Percentiles rank a stretch among this genome's conserved stretches.
Evolutionary conservation across 306 rosid genomes (phyloP).

Genomic region (Quercus gilva): DNA sequence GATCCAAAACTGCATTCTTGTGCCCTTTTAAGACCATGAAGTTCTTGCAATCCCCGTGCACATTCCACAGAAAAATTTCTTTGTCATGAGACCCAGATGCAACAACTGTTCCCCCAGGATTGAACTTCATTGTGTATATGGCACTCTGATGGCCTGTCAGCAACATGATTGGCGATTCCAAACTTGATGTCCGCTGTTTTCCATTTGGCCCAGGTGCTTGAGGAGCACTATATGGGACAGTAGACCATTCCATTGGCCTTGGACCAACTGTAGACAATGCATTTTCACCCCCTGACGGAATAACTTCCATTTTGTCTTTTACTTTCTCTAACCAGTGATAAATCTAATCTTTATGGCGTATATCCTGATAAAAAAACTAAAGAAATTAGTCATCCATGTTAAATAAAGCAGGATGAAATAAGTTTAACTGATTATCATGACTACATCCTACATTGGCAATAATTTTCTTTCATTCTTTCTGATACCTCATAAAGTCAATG

Average conservation of each 20-base stretch:
- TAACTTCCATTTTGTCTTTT: conserved; percentile 57
- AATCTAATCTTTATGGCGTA: not conserved
- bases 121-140: conserved; percentile 86
- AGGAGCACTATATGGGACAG: conserved; percentile 62
- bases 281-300: conserved; percentile 58
- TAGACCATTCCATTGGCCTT: conserved; percentile 89
- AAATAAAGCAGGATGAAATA: not conserved
- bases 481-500: too few species aligned
- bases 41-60: conserved; percentile 88
- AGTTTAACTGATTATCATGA: not conserved
- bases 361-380: conserved; percentile 13
- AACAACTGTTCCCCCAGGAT: conserved; percentile 74
- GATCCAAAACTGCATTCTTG: conserved; percentile 94
- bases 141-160: conserved; percentile 87
- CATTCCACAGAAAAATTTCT: conserved; percentile 91
- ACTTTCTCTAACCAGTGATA: not conserved
- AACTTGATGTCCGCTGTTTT: conserved; percentile 73
- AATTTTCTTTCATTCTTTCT: too few species aligned
- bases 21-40: conserved; percentile 90
- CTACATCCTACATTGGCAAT: not conserved
- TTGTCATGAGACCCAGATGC: conserved; percentile 97
- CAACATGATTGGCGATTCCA: conserved; percentile 91
- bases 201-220: conserved; percentile 66
- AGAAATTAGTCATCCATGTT: not conserved
- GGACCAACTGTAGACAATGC: conserved; percentile 77